Evolutionary conservation across 441 rosid species (phyloP).

Genomic region (Biscutella laevigata): DNA sequence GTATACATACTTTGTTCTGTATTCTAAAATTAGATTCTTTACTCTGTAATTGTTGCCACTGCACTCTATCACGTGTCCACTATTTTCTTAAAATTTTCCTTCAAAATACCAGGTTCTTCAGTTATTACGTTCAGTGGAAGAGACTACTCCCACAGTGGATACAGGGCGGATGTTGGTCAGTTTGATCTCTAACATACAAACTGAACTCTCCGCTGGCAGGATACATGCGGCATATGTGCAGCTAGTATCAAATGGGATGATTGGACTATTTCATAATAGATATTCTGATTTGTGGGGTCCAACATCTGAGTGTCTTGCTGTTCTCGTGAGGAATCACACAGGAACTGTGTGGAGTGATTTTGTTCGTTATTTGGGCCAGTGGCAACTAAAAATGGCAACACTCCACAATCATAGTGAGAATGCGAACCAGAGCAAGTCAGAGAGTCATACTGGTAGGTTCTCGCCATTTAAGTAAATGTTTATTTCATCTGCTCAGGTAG

Average conservation of each 20-base stretch:
- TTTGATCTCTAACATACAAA: slow-evolving; percentile 55
- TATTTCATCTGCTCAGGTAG: slow-evolving; percentile 4
- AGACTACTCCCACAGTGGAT: slow-evolving; percentile 53
- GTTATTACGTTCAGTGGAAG: slow-evolving; percentile 53
- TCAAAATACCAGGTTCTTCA: slow-evolving; percentile 61
- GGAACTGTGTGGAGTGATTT: slow-evolving; percentile 60
- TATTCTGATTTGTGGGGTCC: slow-evolving; percentile 62
- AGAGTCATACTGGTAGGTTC: slow-evolving; percentile 43
- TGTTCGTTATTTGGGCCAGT: slow-evolving; percentile 40
- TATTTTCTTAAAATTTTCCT: slow-evolving; percentile 1
- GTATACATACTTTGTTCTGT: slow-evolving; percentile 25
- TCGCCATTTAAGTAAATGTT: slow-evolving; percentile 7
- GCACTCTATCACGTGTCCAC: background rate
- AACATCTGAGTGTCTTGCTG: slow-evolving; percentile 69
- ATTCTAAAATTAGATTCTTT: background rate
- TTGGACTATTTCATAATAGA: slow-evolving; percentile 71
- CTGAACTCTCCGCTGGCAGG: slow-evolving; percentile 60
- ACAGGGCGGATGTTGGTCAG: slow-evolving; percentile 57
- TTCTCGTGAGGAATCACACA: slow-evolving; percentile 46
- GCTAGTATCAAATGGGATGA: slow-evolving; percentile 56
- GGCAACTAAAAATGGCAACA: slow-evolving; percentile 37
- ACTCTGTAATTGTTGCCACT: slow-evolving; percentile 6
- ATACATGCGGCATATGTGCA: slow-evolving; percentile 48
- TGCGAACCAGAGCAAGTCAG: slow-evolving; percentile 27
- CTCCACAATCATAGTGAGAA: slow-evolving; percentile 30